Evolutionary conservation across 1,284 basidiomycete species (phyloP), one percentile per base, ranked within the genome.

Genomic region (Leccinum laetum): DNA sequence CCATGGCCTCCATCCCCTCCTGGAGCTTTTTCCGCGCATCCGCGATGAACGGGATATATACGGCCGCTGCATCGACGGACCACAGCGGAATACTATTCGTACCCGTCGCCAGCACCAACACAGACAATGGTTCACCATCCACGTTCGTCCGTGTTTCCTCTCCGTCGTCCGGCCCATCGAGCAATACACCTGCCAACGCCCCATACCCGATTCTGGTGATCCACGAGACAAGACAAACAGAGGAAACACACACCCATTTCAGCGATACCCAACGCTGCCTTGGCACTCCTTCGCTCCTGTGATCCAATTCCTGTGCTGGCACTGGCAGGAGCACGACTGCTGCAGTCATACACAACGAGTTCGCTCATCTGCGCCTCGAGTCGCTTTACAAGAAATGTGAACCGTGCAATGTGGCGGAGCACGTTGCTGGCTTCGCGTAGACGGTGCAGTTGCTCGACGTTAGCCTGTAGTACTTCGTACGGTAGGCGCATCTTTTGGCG

Each of bases 221-320:
- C 18, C 18, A 52, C 49, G 6, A 18, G 11, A 49, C 18, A 18
- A 49, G 10, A 10, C 46, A 49, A 52, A 21, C 21, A 52, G 49
- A 49, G 46, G 18, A 52, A 49, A 44, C 44, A 81, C 86, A 70
- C 67, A 94, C 94, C 86, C 46, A 98, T 82, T 76, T 98, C 95
- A 1, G 95, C 93, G 5, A 97, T 88, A 52, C 89, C 95, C 69
- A 98, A 79, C 10, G 95, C 95, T 1, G 96, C 95, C 77, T 96
- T 96, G 3, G 94, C 91, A 69, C 72, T 96, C 94, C 75, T 89
- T 91, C 68, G 94, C 94, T 37, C 92, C 90, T 72, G 29, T 80
- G 75, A 53, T 86, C 85, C 16, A 59, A 58, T 61, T 65, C 21
- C 67, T 52, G 49, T 52, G 18, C 49, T 21, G 18, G 49, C 18